Conservation (phyloP, 768 basidiomycete species). For the Tylopilus rubrobrunneus region DNA sequence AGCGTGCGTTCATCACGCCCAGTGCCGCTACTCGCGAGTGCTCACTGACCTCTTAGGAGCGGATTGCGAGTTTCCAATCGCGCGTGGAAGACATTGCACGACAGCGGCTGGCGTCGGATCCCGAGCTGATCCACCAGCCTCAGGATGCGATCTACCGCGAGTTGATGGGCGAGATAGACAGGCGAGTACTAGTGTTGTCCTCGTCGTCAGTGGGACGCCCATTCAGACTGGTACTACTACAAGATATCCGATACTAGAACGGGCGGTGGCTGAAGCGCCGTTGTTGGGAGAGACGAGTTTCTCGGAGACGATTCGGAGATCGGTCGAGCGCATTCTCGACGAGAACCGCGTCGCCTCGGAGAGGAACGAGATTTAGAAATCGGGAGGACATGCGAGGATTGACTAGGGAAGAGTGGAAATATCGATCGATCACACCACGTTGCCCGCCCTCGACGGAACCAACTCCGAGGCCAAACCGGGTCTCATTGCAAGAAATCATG, state of each 20-base stretch:
- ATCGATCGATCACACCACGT: slow-evolving; percentile 1
- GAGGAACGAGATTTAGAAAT: background rate
- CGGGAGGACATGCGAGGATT: background rate
- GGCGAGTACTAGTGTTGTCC: slow-evolving; percentile 33
- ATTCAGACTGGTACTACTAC: background rate
- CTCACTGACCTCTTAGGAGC: slow-evolving; percentile 37
- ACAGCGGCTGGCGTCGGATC: slow-evolving; percentile 51
- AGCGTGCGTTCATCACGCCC: slow-evolving; percentile 37
- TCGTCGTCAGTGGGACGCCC: no score
- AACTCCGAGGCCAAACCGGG: slow-evolving; percentile 7
- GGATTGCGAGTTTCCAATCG: slow-evolving; percentile 47
- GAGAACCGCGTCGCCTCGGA: slow-evolving; percentile 23
- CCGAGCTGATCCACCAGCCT: slow-evolving; percentile 47
- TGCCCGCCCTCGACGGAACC: slow-evolving; percentile 3
- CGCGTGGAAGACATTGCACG: slow-evolving; percentile 61
- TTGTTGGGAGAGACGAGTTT: slow-evolving; percentile 48
- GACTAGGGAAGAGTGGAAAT: background rate
- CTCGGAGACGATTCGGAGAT: slow-evolving; percentile 38
- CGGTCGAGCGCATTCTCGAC: slow-evolving; percentile 43
- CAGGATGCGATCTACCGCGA: slow-evolving; percentile 56
- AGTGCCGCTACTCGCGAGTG: background rate
- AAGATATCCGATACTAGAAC: slow-evolving; percentile 66
- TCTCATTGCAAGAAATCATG: background rate
- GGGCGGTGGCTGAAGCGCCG: slow-evolving; percentile 50
- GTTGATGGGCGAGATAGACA: slow-evolving; percentile 68